These are phyloP conservation scores for Alternaria burnsii DNA, from an alignment of 2,329 filamentous ascomycete genomes.

Conservation along the genomic window DNA sequence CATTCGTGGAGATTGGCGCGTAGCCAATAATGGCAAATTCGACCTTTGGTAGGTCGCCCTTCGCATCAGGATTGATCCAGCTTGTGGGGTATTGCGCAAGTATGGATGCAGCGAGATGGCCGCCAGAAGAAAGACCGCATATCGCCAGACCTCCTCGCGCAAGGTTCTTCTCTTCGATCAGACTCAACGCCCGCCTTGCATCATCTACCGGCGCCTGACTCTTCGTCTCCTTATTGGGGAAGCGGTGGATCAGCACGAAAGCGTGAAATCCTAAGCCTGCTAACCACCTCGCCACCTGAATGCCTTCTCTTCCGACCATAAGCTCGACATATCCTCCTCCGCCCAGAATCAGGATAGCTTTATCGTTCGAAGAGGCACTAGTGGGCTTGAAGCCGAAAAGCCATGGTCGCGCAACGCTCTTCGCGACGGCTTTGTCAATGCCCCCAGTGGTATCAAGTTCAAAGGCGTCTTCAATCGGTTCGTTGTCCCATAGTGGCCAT, in stretches of 20 bases:
- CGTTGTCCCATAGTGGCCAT: slow-evolving; percentile 16
- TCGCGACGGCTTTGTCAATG: slow-evolving; percentile 22
- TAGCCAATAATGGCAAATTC: slow-evolving; percentile 31
- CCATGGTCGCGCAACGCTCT: slow-evolving; percentile 24
- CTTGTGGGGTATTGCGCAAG: slow-evolving; percentile 21
- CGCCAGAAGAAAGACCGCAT: slow-evolving; percentile 30
- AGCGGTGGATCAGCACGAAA: slow-evolving; percentile 31
- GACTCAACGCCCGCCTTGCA: slow-evolving; percentile 15
- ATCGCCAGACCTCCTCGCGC: neutral
- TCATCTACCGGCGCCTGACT: slow-evolving; percentile 29
- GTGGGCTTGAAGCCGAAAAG: slow-evolving; percentile 25
- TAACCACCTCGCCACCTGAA: slow-evolving; percentile 30
- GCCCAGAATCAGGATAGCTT: slow-evolving; percentile 19
- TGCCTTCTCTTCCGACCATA: slow-evolving; percentile 31
- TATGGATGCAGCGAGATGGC: slow-evolving; percentile 28
- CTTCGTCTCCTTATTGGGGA: slow-evolving; percentile 21
- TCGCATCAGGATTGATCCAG: neutral
- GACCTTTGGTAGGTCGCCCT: neutral
- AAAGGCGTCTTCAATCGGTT: slow-evolving; percentile 23
- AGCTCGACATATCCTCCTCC: slow-evolving; percentile 32
- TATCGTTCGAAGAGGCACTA: neutral
- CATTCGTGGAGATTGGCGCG: slow-evolving; percentile 31
- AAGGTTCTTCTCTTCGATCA: slow-evolving; percentile 16
- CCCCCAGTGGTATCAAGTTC: neutral
- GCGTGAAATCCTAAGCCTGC: slow-evolving; percentile 23